A percentile compares a stretch with the other conserved stretches of the same genome.
phyloP scores from a whole-genome alignment of 2,329 filamentous ascomycete genomes.

The Claviceps sp. region DNA sequence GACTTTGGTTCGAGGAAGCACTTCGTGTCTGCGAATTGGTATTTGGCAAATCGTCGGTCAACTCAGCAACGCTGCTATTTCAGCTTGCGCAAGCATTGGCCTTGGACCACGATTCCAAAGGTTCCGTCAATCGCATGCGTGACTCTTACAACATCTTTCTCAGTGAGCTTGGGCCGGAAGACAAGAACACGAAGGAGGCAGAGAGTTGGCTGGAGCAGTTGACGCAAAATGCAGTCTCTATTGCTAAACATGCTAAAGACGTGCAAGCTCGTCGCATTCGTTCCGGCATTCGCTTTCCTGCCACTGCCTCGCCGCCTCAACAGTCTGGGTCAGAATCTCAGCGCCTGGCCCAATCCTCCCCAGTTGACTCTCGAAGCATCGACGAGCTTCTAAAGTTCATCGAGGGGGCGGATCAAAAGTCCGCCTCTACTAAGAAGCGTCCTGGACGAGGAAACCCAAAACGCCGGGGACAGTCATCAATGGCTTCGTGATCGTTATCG shows the following conservation, averaged over 20 bases:
- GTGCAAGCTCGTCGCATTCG: constrained; percentile 61
- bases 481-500: not conserved
- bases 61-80: constrained; percentile 89
- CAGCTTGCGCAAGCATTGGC: constrained; percentile 92
- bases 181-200: constrained; percentile 96
- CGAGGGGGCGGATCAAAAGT: constrained; percentile 54
- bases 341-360: constrained; percentile 15
- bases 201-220: constrained; percentile 94
- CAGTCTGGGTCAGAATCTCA: constrained; percentile 18
- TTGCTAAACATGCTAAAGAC: constrained; percentile 88
- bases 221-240: constrained; percentile 85
- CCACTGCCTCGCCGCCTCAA: constrained; percentile 14
- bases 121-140: constrained; percentile 82
- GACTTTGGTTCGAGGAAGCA: constrained; percentile 92
- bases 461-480: constrained; percentile 26
- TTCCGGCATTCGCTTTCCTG: constrained; percentile 53
- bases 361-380: constrained; percentile 67
- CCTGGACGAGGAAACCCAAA: constrained; percentile 42
- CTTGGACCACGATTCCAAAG: constrained; percentile 89
- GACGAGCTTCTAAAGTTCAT: constrained; percentile 93
- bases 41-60: constrained; percentile 80
- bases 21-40: constrained; percentile 79
- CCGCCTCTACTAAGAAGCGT: constrained; percentile 42
- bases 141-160: constrained; percentile 96
- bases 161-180: constrained; percentile 68